Evolutionary conservation across 2,329 filamentous ascomycete genomes (phyloP).

Genomic region (Trichoderma pleuroti): DNA sequence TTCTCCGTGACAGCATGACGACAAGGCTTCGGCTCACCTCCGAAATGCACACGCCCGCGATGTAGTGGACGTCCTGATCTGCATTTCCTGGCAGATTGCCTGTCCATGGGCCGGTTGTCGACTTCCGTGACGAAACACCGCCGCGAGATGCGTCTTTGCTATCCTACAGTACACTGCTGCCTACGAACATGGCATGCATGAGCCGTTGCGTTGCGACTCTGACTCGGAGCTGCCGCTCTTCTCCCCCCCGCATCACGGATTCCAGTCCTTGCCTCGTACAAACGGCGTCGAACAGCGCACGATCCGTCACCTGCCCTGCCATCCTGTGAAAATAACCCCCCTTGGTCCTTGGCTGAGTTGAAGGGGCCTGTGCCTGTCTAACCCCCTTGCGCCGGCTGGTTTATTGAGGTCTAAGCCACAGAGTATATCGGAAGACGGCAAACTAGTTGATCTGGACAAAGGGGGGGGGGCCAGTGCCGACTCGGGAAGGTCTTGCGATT

Average conservation of each 20-base stretch:
- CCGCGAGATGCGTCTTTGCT: neutral
- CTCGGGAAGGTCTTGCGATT: neutral
- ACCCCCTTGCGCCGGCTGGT: neutral
- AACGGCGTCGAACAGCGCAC: neutral
- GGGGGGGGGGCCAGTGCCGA: neutral
- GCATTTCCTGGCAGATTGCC: neutral
- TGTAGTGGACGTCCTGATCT: neutral
- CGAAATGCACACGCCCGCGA: neutral
- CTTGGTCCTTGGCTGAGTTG: too few species aligned
- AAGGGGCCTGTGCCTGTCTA: neutral
- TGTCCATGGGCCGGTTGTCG: neutral
- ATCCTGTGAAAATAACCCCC: neutral
- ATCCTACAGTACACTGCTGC: neutral
- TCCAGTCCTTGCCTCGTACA: neutral
- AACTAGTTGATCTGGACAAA: conserved; percentile 5
- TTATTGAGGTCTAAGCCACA: conserved; percentile 13
- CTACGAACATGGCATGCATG: neutral
- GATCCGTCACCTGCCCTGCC: neutral
- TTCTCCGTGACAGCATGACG: neutral
- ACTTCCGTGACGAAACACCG: neutral
- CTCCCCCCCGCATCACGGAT: neutral
- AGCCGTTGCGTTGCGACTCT: neutral
- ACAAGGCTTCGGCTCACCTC: neutral
- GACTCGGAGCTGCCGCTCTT: neutral
- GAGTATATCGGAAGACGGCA: conserved; percentile 12